A percentile compares a stretch with the other conserved stretches of the same genome.
phyloP scores from a whole-genome alignment of 2,329 filamentous ascomycete genomes.

The Thermothelomyces thermophilus region DNA sequence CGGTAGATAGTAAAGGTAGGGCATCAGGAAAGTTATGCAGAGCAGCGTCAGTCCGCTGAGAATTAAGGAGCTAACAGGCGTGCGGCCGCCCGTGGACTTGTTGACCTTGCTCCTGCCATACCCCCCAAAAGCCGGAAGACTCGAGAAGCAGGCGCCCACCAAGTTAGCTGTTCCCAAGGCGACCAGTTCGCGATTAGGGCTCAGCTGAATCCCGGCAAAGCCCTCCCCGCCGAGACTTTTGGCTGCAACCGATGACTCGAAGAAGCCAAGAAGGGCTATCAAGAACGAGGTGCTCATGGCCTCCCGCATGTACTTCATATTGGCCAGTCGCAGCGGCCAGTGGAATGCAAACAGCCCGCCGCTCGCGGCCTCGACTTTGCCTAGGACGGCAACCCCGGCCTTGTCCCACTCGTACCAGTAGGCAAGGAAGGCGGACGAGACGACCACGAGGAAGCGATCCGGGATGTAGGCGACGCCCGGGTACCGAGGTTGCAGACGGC shows the following conservation, averaged over 20 bases:
- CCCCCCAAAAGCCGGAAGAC: slow-evolving; percentile 87
- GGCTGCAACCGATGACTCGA: slow-evolving; percentile 92
- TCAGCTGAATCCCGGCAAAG: slow-evolving; percentile 74
- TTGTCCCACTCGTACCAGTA: slow-evolving; percentile 72
- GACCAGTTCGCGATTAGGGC: slow-evolving; percentile 87
- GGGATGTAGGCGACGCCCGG: slow-evolving; percentile 81
- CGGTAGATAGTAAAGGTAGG: slow-evolving; percentile 93
- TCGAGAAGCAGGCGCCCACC: slow-evolving; percentile 86
- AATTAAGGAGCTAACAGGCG: slow-evolving; percentile 87
- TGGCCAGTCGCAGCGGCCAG: slow-evolving; percentile 72
- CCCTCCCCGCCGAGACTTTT: slow-evolving; percentile 75
- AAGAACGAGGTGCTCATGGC: slow-evolving; percentile 88
- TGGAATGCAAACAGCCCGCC: slow-evolving; percentile 72
- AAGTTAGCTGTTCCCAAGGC: slow-evolving; percentile 87
- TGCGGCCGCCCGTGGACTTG: slow-evolving; percentile 81
- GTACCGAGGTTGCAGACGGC: slow-evolving; percentile 68
- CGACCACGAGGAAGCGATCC: slow-evolving; percentile 84
- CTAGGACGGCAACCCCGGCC: slow-evolving; percentile 75
- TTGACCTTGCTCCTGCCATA: slow-evolving; percentile 97
- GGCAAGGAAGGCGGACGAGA: slow-evolving; percentile 73
- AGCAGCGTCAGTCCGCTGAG: slow-evolving; percentile 76
- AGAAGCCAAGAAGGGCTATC: slow-evolving; percentile 94
- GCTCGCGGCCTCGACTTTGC: slow-evolving; percentile 66
- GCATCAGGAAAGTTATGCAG: slow-evolving; percentile 73
- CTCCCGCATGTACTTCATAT: slow-evolving; percentile 76